Evolutionary conservation across 331 rosid species (phyloP).

Genomic region (Saraca asoca): DNA sequence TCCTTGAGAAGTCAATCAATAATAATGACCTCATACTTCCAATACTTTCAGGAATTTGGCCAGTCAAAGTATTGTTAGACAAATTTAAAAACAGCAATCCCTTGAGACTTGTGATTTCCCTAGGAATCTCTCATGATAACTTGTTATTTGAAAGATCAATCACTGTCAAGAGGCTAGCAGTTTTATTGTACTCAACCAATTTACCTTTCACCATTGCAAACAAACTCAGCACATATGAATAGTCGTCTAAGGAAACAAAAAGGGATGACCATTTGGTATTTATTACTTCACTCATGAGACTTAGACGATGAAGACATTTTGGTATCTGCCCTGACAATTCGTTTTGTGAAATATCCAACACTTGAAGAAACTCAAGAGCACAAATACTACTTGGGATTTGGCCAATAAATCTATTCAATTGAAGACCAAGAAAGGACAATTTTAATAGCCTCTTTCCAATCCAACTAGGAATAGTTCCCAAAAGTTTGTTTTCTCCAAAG

Average conservation of each 20-base stretch:
- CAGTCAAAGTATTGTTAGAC: conserved; percentile 34
- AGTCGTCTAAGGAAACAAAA: too few species aligned
- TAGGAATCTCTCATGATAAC: conserved; percentile 36
- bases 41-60: conserved; percentile 27
- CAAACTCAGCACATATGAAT: neutral
- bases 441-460: conserved; percentile 17
- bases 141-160: conserved; percentile 43
- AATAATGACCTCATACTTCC: conserved; percentile 11
- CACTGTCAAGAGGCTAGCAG: neutral
- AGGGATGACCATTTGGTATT: too few species aligned
- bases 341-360: conserved; percentile 42
- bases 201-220: conserved; percentile 21
- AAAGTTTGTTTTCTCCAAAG: conserved; percentile 24
- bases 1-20: conserved; percentile 25
- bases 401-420: conserved; percentile 36
- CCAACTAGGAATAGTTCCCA: conserved; percentile 39
- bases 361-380: neutral
- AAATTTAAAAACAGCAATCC: conserved; percentile 30
- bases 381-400: conserved; percentile 37
- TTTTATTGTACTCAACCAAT: neutral
- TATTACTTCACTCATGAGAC: neutral
- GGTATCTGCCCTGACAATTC: conserved; percentile 31
- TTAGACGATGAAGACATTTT: conserved; percentile 28
- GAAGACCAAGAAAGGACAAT: conserved; percentile 28
- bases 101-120: conserved; percentile 6